Percentiles rank a stretch among this genome's conserved stretches.
Evolutionary conservation across 2,329 filamentous ascomycete genomes (phyloP).

Genomic region (Colletotrichum somersetense): DNA sequence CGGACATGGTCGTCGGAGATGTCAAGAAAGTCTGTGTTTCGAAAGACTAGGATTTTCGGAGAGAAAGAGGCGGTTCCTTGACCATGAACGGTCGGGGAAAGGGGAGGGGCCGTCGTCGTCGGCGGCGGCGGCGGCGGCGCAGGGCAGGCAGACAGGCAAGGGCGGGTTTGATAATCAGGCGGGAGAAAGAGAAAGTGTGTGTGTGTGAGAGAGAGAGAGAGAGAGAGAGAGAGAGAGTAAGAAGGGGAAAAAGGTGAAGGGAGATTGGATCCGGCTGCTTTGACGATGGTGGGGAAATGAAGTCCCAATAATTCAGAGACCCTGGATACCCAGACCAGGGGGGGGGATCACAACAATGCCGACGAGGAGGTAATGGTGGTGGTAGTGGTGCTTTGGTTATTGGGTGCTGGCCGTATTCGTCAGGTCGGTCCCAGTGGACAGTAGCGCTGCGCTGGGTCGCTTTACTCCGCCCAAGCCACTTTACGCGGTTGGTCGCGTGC

Average conservation of each 20-base stretch:
- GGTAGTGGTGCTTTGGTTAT: not conserved
- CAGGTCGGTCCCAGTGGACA: slow-evolving; percentile 16
- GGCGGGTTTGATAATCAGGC: slow-evolving; percentile 34
- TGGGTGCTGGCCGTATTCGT: slow-evolving; percentile 37
- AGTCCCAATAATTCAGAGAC: slow-evolving; percentile 43
- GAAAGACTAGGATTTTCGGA: slow-evolving; percentile 35
- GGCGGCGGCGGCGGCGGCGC: not conserved
- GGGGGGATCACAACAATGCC: slow-evolving; percentile 37
- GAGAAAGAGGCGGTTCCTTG: slow-evolving; percentile 22
- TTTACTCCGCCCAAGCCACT: slow-evolving; percentile 41
- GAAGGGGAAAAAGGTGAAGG: slow-evolving; percentile 32
- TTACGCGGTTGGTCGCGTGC: slow-evolving; percentile 42
- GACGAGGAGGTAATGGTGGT: slow-evolving; percentile 4
- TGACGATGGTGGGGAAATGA: slow-evolving; percentile 44
- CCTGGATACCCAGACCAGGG: slow-evolving; percentile 40
- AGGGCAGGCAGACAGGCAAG: slow-evolving; percentile 11
- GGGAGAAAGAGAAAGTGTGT: slow-evolving; percentile 4
- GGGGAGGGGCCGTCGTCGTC: slow-evolving; percentile 4
- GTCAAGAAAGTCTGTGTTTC: slow-evolving; percentile 5
- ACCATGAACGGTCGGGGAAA: slow-evolving; percentile 30
- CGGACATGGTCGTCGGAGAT: slow-evolving; percentile 34
- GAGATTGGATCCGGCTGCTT: slow-evolving; percentile 39
- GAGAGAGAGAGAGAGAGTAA: too few relatives aligned
- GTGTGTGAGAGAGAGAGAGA: too few relatives aligned
- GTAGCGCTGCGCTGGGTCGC: slow-evolving; percentile 41